phyloP scores from a whole-genome alignment of 352 stramenopile genomes.

The Phytophthora boehmeriae region DNA sequence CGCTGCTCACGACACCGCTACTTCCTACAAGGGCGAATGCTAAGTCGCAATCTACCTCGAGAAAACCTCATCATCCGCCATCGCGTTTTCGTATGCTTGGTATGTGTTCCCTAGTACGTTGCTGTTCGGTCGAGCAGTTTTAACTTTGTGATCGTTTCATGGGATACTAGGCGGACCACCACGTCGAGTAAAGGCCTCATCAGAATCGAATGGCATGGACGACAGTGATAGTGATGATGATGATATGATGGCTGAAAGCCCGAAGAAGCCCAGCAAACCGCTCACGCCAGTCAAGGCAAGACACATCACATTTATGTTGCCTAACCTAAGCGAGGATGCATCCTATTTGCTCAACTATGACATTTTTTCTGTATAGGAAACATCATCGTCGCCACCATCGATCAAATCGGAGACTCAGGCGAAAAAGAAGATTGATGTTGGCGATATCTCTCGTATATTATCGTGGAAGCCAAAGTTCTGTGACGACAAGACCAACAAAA shows the following conservation, averaged over 20 bases:
- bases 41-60: conserved; percentile 60
- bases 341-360: neutral
- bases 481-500: conserved; percentile 7
- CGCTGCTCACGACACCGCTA: conserved; percentile 55
- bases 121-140: neutral
- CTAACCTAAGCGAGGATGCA: neutral
- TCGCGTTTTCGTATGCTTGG: conserved; percentile 52
- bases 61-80: conserved; percentile 40
- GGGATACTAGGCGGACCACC: conserved; percentile 32
- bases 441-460: conserved; percentile 32
- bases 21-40: conserved; percentile 37
- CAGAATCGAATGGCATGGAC: conserved; percentile 18
- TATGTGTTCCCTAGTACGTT: conserved; percentile 12
- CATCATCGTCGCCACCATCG: neutral
- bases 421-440: conserved; percentile 27
- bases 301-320: neutral
- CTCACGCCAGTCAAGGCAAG: conserved; percentile 30
- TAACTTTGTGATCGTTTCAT: conserved; percentile 7
- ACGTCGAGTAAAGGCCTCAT: conserved; percentile 55
- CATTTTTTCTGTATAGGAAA: neutral
- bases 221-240: conserved; percentile 48
- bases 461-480: conserved; percentile 26
- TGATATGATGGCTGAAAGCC: conserved; percentile 28
- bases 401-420: conserved; percentile 14
- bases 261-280: conserved; percentile 21